Evolutionary conservation across 192 early-diverging fungal species (phyloP).

Genomic region (Phlyctochytrium arcticum): DNA sequence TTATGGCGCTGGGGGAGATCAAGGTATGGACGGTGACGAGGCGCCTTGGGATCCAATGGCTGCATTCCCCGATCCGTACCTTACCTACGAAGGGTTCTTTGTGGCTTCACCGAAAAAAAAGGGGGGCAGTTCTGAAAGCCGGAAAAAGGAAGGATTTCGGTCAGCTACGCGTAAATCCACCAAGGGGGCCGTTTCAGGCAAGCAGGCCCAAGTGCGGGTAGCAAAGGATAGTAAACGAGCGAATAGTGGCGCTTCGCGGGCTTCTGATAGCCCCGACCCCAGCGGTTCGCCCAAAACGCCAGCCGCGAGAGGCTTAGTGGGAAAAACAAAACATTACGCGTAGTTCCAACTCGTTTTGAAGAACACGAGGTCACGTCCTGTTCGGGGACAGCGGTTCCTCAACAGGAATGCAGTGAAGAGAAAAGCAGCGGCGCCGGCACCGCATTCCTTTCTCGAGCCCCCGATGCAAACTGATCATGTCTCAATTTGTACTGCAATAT

Average conservation of each 20-base stretch:
- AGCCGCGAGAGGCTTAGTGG: slow-evolving; percentile 22
- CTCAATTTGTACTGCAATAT: slow-evolving; percentile 32
- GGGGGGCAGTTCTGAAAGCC: not conserved
- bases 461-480: too few species aligned
- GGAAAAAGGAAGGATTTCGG: slow-evolving; percentile 5
- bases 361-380: too few species aligned
- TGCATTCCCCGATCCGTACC: slow-evolving; percentile 54
- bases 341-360: too few species aligned
- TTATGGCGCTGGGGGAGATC: slow-evolving; percentile 2
- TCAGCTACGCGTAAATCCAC: too few species aligned
- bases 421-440: too few species aligned
- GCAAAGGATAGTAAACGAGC: too few species aligned
- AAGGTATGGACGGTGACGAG: slow-evolving; percentile 28
- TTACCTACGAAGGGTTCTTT: slow-evolving; percentile 53
- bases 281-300: not conserved
- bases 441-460: too few species aligned
- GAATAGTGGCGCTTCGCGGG: not conserved
- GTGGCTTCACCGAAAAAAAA: slow-evolving; percentile 29
- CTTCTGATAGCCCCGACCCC: not conserved
- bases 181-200: too few species aligned
- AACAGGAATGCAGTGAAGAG: too few species aligned
- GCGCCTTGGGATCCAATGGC: slow-evolving; percentile 51
- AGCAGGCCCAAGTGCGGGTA: too few species aligned
- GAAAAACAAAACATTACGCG: slow-evolving; percentile 31
- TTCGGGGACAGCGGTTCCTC: too few species aligned